These are phyloP conservation scores for Huntiella abstrusa DNA, from an alignment of 2,329 filamentous ascomycete species.

Conservation along the genomic window DNA sequence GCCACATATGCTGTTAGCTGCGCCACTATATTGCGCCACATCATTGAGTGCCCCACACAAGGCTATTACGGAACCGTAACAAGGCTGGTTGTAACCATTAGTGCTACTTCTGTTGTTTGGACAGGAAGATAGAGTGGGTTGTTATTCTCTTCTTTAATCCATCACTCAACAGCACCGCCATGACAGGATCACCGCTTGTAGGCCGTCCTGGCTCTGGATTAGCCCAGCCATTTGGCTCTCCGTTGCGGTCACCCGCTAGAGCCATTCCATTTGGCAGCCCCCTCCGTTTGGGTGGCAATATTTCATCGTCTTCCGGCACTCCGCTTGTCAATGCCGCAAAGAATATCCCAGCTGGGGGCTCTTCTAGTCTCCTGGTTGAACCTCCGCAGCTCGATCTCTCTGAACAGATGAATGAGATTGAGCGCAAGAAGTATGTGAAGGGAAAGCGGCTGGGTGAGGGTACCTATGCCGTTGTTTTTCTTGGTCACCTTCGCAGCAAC, in stretches of 20 bases:
- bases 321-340: not conserved
- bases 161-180: slow-evolving; percentile 11
- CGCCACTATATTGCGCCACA: too few species aligned
- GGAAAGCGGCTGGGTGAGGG: slow-evolving; percentile 86
- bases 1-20: too few species aligned
- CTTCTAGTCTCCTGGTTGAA: slow-evolving; percentile 2
- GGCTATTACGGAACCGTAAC: too few species aligned
- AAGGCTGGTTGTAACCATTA: too few species aligned
- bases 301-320: slow-evolving; percentile 15
- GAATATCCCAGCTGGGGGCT: not conserved
- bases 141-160: too few species aligned
- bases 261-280: slow-evolving; percentile 15
- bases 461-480: slow-evolving; percentile 91
- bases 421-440: slow-evolving; percentile 79
- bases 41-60: too few species aligned
- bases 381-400: slow-evolving; percentile 35
- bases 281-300: slow-evolving; percentile 12
- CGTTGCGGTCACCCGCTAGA: slow-evolving; percentile 8
- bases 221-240: slow-evolving; percentile 5
- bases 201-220: slow-evolving; percentile 17
- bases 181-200: slow-evolving; percentile 23
- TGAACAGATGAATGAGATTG: slow-evolving; percentile 66
- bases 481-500: slow-evolving; percentile 59
- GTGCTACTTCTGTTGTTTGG: too few species aligned
- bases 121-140: too few species aligned